Evolutionary conservation across 805 yeast species (phyloP).

Genomic region (Zygotorulaspora sp.): DNA sequence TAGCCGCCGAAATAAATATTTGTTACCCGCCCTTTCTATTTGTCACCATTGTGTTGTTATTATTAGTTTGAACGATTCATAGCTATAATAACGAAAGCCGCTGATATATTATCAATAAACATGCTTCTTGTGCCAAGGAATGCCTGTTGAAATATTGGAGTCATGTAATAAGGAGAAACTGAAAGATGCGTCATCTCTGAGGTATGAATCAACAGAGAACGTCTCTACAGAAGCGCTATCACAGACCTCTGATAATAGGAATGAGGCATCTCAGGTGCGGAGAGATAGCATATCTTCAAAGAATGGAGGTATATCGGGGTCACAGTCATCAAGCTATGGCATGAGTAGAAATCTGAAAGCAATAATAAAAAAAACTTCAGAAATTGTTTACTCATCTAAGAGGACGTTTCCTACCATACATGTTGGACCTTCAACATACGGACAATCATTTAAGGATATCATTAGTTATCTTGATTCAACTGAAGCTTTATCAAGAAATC

Average conservation of each 20-base stretch:
- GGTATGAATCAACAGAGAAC: too few species aligned
- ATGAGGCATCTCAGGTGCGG: background rate
- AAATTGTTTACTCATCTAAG: slow-evolving; percentile 8
- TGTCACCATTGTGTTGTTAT: too few species aligned
- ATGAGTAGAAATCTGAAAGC: slow-evolving; percentile 14
- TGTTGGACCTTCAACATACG: slow-evolving; percentile 28
- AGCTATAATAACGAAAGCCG: too few species aligned
- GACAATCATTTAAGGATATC: slow-evolving; percentile 19
- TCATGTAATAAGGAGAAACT: too few species aligned
- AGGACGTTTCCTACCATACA: slow-evolving; percentile 7
- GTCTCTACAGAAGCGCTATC: background rate
- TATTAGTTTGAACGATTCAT: too few species aligned
- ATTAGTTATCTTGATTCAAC: slow-evolving; percentile 10
- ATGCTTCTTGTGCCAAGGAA: too few species aligned
- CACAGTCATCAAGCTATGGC: background rate
- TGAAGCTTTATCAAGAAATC: slow-evolving; percentile 9
- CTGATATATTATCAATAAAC: too few species aligned
- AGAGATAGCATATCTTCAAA: background rate
- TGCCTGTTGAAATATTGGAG: background rate
- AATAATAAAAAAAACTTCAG: slow-evolving; percentile 18
- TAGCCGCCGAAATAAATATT: too few species aligned
- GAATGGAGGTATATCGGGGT: background rate
- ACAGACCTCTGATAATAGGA: background rate
- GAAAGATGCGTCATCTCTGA: too few species aligned
- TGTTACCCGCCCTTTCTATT: too few species aligned